Conservation (phyloP, 108 stramenopile genomes). For the Skeletonema menzelii region DNA sequence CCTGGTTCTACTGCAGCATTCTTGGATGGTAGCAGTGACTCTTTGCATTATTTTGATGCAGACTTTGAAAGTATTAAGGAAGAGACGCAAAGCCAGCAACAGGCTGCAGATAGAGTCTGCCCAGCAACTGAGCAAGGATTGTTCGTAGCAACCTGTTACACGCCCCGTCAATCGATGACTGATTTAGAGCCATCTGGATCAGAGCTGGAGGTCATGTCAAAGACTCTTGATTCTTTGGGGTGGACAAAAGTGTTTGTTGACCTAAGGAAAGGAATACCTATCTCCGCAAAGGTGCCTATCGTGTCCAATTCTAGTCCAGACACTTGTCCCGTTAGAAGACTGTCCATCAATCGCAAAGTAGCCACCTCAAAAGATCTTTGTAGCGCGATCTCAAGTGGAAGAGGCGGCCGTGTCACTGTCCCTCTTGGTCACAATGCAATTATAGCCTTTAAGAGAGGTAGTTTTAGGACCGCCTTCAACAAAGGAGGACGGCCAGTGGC, state of each 20-base stretch:
- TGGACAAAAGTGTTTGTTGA: constrained; percentile 85
- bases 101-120: not conserved
- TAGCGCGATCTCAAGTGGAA: constrained; percentile 11
- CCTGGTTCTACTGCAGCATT: constrained; percentile 82
- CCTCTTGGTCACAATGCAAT: constrained; percentile 80
- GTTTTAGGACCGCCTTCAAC: constrained; percentile 45
- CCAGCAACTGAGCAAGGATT: constrained; percentile 24
- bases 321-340: constrained; percentile 12
- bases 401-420: constrained; percentile 8
- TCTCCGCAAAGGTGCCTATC: constrained; percentile 18
- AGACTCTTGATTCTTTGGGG: constrained; percentile 67
- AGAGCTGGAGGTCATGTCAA: constrained; percentile 43
- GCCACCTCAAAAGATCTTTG: constrained; percentile 29
- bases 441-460: constrained; percentile 68
- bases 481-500: constrained; percentile 61
- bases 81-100: not conserved
- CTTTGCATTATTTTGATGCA: constrained; percentile 46
- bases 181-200: not conserved
- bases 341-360: constrained; percentile 38
- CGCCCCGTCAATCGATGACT: not conserved
- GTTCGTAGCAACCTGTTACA: constrained; percentile 37
- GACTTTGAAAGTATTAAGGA: constrained; percentile 8
- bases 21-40: constrained; percentile 55
- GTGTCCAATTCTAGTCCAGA: constrained; percentile 4
- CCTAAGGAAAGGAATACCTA: constrained; percentile 55